Base-by-base conservation (phyloP, 371 early-diverging fungal species). In the Mucor plumbeus region DNA sequence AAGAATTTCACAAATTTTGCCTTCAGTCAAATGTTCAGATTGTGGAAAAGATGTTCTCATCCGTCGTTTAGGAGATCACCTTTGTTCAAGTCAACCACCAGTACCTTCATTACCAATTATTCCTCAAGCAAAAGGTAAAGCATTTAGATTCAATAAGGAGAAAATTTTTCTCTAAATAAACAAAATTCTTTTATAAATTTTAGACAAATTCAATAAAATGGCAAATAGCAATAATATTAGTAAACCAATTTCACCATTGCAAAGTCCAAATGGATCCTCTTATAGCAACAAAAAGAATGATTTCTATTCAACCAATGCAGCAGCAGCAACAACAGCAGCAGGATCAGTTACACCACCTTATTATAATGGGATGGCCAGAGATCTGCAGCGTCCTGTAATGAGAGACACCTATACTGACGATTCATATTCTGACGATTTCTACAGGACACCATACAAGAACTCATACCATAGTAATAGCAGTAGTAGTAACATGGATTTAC, bases 31-130 rank as follows among this genome's bases (percentile, higher is more conserved):
- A 62, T 89, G 90, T 69, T 83, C 86, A 47, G 87, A 87, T 67
- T 89, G 90, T 76, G 90, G 88, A 38, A 68, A 80, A 62, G 84
- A 84, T 63, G 84, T 89, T 34, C 83, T 83, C 57, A 83, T 87
- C 60, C 83, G 85, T 11, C 75, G 74, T 58, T 69, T 89, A 44
- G 84, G 85, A 43, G 85, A 86, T 48, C 90, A 89, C 67, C 71
- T 85, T 14, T 89, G 90, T 59, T 74, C 84, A 8, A 82, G 78
- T 56, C 81, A 81, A 58, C 88, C 88, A 13, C 77, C 85, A 41
- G 77, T 89, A 47, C 90, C 90, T 34, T 65, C 76, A 13, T 58
- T 87, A 31, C 88, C 88, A 35, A 75, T 79, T 19, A 55, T 76
- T 55, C 77, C 77, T 57, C 54, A 69, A 39, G 55, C 65, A 19